phyloP scores from a whole-genome alignment of 2,329 filamentous ascomycete species.

The Thielaviopsis ethacetica region DNA sequence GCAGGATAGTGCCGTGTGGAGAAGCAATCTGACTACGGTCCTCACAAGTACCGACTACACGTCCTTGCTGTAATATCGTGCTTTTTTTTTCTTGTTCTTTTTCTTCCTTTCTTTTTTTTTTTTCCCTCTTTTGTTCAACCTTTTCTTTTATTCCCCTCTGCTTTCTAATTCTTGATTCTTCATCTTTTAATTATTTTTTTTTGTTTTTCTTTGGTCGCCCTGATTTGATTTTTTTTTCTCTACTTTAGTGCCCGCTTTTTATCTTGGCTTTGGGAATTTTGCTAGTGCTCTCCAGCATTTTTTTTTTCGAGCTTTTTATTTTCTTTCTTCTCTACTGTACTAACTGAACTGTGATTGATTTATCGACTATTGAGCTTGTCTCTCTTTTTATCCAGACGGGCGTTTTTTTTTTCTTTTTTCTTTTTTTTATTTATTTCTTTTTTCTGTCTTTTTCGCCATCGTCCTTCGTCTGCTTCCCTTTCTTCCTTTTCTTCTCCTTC shows the following conservation, averaged over 20 bases:
- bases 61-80: not conserved
- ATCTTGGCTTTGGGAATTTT: not conserved
- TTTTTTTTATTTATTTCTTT: not conserved
- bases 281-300: not conserved
- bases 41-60: not conserved
- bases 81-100: not conserved
- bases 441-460: not conserved
- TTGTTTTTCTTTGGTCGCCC: not conserved
- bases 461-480: not conserved
- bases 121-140: no score
- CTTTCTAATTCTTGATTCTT: no score
- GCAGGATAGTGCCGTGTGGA: not conserved
- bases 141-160: no score
- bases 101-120: not conserved
- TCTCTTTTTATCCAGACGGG: not conserved
- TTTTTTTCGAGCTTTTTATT: not conserved
- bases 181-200: not conserved
- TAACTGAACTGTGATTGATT: not conserved
- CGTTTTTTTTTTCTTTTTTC: not conserved
- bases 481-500: conserved; percentile 1
- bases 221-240: not conserved
- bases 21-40: not conserved
- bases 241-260: not conserved
- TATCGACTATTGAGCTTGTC: not conserved
- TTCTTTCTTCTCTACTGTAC: not conserved